phyloP scores from a whole-genome alignment of 2,329 filamentous ascomycete species.

The Ramichloridium luteum region DNA sequence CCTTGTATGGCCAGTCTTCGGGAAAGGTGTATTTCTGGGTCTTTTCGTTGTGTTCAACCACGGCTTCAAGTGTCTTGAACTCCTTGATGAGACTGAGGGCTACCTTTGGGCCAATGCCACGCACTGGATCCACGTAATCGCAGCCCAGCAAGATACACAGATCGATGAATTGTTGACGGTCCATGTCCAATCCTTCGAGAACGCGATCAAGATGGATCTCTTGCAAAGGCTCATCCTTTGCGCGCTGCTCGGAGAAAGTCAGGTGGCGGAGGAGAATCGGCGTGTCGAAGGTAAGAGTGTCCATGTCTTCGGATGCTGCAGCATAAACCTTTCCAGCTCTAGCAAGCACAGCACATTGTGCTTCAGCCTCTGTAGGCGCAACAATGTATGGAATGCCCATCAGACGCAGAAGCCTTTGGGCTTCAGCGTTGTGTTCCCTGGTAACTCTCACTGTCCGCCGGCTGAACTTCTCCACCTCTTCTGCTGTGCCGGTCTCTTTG shows the following conservation, averaged over 20 bases:
- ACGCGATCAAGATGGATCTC: constrained; percentile 85
- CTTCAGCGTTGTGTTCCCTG: constrained; percentile 92
- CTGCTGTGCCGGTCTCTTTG: constrained; percentile 89
- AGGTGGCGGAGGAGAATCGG: constrained; percentile 85
- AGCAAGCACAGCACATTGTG: constrained; percentile 84
- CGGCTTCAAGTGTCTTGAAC: constrained; percentile 73
- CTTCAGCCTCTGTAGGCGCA: constrained; percentile 92
- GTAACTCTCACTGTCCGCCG: constrained; percentile 86
- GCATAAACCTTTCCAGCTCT: constrained; percentile 91
- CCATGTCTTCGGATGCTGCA: constrained; percentile 96
- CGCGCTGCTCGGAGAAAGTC: constrained; percentile 86
- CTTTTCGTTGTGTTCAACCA: constrained; percentile 67
- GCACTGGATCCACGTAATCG: constrained; percentile 93
- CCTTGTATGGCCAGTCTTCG: constrained; percentile 92
- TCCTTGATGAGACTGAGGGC: constrained; percentile 91
- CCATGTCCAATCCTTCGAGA: constrained; percentile 78
- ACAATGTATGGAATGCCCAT: constrained; percentile 96
- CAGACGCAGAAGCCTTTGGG: constrained; percentile 75
- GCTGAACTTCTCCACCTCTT: constrained; percentile 98
- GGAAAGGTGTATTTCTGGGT: constrained; percentile 74
- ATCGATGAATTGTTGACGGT: constrained; percentile 83
- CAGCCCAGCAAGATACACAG: constrained; percentile 95
- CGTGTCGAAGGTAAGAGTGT: constrained; percentile 88
- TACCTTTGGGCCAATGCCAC: constrained; percentile 83
- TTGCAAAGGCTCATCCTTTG: constrained; percentile 81